These are phyloP conservation scores for Talaromyces thailandensis DNA, from an alignment of 495 filamentous ascomycete species.

Conservation along the genomic window DNA sequence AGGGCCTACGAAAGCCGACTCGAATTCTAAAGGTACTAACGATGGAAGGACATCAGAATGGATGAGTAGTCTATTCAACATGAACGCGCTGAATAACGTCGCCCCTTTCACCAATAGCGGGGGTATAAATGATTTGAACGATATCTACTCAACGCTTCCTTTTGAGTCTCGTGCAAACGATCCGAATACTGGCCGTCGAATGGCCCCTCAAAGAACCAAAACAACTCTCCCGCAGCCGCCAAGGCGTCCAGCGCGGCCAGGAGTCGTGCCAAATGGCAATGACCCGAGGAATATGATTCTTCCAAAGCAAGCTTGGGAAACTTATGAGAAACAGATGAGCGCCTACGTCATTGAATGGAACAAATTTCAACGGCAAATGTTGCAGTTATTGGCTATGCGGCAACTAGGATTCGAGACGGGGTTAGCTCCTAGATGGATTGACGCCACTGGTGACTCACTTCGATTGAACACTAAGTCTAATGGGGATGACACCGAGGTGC, in stretches of 20 bases:
- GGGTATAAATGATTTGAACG: constrained; percentile 53
- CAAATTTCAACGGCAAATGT: constrained; percentile 53
- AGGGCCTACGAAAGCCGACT: neutral
- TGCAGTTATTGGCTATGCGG: constrained; percentile 57
- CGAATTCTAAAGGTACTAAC: neutral
- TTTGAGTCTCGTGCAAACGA: constrained; percentile 55
- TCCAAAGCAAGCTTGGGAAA: constrained; percentile 40
- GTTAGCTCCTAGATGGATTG: constrained; percentile 48
- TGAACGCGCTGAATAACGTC: constrained; percentile 57
- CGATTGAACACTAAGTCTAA: constrained; percentile 18
- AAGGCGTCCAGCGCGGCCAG: constrained; percentile 35
- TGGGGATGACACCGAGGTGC: constrained; percentile 9
- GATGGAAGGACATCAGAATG: constrained; percentile 4
- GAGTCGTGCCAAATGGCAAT: constrained; percentile 9
- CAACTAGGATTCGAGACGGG: constrained; percentile 42
- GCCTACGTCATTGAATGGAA: constrained; percentile 65
- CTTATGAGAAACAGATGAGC: constrained; percentile 54
- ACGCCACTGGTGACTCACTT: constrained; percentile 39
- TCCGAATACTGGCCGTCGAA: constrained; percentile 15
- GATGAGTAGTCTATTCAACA: constrained; percentile 28
- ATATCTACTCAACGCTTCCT: constrained; percentile 59
- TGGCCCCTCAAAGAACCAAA: constrained; percentile 22
- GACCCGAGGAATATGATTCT: constrained; percentile 22
- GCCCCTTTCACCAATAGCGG: constrained; percentile 55
- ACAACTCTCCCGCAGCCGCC: constrained; percentile 57